phyloP scores from a whole-genome alignment of 116 monocot genomes.

The Cymodocea nodosa region DNA sequence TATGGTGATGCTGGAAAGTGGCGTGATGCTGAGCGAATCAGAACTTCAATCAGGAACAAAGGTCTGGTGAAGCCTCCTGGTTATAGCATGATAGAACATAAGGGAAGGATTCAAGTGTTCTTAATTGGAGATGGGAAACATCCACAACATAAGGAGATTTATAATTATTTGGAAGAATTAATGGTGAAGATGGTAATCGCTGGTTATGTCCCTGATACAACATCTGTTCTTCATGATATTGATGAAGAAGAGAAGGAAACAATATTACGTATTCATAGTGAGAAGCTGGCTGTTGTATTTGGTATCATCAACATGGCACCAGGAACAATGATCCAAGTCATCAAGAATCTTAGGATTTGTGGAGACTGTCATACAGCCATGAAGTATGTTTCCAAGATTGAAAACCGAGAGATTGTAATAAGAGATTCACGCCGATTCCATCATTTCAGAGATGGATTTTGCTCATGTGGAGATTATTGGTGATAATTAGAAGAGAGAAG shows the following conservation, averaged over 20 bases:
- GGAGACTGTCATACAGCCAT: constrained; percentile 66
- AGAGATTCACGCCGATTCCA: constrained; percentile 78
- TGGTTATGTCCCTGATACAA: constrained; percentile 70
- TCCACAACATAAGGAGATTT: constrained; percentile 41
- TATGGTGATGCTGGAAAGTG: constrained; percentile 76
- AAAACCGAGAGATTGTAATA: constrained; percentile 52
- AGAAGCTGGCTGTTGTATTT: constrained; percentile 74
- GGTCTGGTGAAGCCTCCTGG: constrained; percentile 60
- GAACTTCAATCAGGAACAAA: constrained; percentile 43
- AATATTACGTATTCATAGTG: constrained; percentile 58
- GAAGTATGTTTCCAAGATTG: constrained; percentile 54
- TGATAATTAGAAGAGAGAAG: constrained; percentile 6
- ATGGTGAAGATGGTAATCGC: constrained; percentile 40
- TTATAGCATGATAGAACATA: constrained; percentile 71
- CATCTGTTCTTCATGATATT: constrained; percentile 71
- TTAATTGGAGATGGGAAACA: constrained; percentile 60
- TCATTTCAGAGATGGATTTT: constrained; percentile 61
- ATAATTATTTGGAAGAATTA: constrained; percentile 51
- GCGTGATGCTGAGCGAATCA: constrained; percentile 57
- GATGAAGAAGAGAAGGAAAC: constrained; percentile 80
- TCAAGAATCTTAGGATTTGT: constrained; percentile 79
- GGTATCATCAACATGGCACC: constrained; percentile 44
- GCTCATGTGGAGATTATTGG: constrained; percentile 81
- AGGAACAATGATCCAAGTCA: constrained; percentile 47
- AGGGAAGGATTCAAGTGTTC: constrained; percentile 59